Evolutionary conservation across 148 eudicot species (phyloP), one percentile per base, ranked within the genome.

Genomic region (Rhododendron simsii): DNA sequence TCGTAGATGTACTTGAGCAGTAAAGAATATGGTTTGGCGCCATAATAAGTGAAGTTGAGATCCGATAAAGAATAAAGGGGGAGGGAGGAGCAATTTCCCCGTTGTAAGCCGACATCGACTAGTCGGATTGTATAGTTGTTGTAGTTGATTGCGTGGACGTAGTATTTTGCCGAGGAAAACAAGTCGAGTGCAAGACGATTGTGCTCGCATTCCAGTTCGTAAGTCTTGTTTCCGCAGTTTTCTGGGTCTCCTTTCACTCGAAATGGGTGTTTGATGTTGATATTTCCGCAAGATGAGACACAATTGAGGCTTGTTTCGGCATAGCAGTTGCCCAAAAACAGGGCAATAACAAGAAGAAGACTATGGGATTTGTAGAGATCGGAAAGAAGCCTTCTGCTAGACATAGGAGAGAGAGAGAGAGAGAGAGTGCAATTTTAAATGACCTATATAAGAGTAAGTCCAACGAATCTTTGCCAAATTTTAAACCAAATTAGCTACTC

Each of bases 151-250:
- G 79, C 63, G 20, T 81, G 80, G 2, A 81, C 83, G 5, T 81
- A 81, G 83, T 26, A 81, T 55, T 65, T 84, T 47, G 10, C 48
- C 0, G 48, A 45, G 48, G 48, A 45, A 45, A 15, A 30, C 23
- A 75, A 75, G 50, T 53, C 11, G 4, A 81, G 18, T 1, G 65
- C n/a, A 9, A 15, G 76, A 12, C 67, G 83, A 44, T 89, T 89
- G 65, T 67, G 69, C 28, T 73, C 80, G 44, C 90, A 89, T n/a
- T 78, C 57, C 2, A 89, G 75, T 55, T 84, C 75, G 69, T 76
- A 30, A 0, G 30, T 28, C 10, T 26, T 14, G 26, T 81, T 1
- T 5, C 83, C 45, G 6, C 83, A 81, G 83, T 51, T 35, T 2
- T 35, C 3, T 35, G 37, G 37, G 16, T 53, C 63, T 20, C 28